A percentile compares a stretch with the other conserved stretches of the same genome.
phyloP scores from a whole-genome alignment of 345 rosid genomes.

The Hibiscus tridactylites region DNA sequence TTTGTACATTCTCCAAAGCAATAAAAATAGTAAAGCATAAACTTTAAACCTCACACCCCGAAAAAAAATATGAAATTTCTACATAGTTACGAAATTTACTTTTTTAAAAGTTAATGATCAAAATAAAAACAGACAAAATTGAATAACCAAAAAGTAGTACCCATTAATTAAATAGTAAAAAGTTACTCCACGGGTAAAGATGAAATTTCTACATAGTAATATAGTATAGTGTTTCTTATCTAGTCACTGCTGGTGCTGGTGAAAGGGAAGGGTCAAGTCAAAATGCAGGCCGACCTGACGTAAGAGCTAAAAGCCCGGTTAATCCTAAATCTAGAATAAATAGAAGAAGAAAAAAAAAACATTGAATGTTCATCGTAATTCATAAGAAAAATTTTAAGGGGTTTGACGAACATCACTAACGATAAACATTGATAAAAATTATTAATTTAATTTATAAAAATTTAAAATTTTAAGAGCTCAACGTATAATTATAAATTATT shows the following conservation, averaged over 20 bases:
- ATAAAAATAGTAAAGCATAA: background rate
- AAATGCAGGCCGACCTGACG: background rate
- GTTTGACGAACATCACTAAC: too few relatives aligned
- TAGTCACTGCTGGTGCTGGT: background rate
- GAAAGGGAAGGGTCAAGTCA: background rate
- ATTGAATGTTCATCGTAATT: too few relatives aligned
- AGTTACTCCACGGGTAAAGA: too few relatives aligned
- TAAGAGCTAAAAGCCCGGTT: background rate
- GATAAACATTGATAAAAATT: too few relatives aligned
- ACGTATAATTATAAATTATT: too few relatives aligned
- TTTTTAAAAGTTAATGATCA: background rate
- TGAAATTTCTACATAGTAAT: background rate
- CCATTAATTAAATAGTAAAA: too few relatives aligned
- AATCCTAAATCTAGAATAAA: background rate
- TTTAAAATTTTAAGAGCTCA: too few relatives aligned
- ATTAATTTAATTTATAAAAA: too few relatives aligned
- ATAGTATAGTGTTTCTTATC: background rate
- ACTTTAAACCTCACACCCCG: too few relatives aligned
- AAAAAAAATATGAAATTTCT: background rate
- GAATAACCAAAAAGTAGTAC: too few relatives aligned
- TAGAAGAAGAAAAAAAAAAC: background rate
- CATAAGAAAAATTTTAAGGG: too few relatives aligned
- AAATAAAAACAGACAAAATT: too few relatives aligned
- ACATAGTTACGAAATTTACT: background rate
- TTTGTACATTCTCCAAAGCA: background rate